A percentile compares a stretch with the other conserved stretches of the same genome.
Evolutionary conservation across 495 filamentous ascomycete species (phyloP).

Genomic region (Aspergillus indologenus): DNA sequence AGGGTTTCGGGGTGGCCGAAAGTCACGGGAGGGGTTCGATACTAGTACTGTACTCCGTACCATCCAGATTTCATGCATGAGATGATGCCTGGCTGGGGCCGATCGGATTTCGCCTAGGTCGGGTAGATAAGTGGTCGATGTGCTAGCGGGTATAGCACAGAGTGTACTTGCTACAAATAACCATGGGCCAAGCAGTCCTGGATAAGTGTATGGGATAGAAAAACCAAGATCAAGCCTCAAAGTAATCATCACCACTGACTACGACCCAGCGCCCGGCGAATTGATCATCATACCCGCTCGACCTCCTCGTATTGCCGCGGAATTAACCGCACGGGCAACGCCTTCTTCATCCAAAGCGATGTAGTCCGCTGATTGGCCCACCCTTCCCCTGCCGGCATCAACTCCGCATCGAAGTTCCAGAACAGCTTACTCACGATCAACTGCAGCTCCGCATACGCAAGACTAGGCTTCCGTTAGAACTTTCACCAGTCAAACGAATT

Average conservation of each 20-base stretch:
- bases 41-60: no score
- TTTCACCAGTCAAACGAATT: no score
- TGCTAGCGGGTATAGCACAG: no score
- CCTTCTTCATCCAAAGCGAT: not conserved
- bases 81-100: not conserved
- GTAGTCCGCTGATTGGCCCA: not conserved
- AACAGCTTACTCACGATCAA: not conserved
- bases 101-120: not conserved
- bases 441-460: not conserved
- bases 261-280: no score
- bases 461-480: not conserved
- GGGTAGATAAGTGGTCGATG: no score
- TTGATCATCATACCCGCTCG: not conserved
- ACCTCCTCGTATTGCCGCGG: not conserved
- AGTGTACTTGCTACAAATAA: no score
- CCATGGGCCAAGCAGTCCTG: no score
- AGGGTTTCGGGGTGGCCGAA: not conserved
- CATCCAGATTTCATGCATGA: not conserved
- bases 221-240: no score
- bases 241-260: no score
- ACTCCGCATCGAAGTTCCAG: not conserved
- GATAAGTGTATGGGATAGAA: no score
- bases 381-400: not conserved
- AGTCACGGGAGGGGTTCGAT: not conserved
- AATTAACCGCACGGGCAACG: not conserved